Percentiles rank a stretch among this genome's conserved stretches.
Evolutionary conservation across 495 filamentous ascomycete genomes (phyloP).

Genomic region (Parathielavia appendiculata): DNA sequence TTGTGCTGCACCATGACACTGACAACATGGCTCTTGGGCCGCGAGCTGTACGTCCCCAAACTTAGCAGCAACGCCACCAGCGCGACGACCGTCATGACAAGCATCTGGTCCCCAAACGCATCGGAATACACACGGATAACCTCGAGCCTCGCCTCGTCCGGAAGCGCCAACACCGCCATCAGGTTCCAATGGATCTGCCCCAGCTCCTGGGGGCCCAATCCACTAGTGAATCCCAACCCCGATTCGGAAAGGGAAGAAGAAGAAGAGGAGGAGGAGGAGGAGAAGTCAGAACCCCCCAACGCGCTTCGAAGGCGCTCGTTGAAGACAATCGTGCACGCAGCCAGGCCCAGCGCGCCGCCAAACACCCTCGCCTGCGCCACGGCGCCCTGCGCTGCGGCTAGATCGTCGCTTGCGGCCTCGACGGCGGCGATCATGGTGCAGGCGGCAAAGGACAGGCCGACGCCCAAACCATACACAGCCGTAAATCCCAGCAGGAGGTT

Average conservation of each 20-base stretch:
- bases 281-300: conserved; percentile 13
- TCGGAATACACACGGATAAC: conserved; percentile 22
- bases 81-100: conserved; percentile 27
- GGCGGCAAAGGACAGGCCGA: conserved; percentile 47
- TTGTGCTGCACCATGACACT: conserved; percentile 27
- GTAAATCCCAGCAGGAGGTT: conserved; percentile 48
- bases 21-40: conserved; percentile 19
- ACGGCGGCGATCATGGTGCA: conserved; percentile 49
- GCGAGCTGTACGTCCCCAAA: conserved; percentile 19
- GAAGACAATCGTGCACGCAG: conserved; percentile 43
- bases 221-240: too few relatives aligned
- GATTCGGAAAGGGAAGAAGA: too few relatives aligned
- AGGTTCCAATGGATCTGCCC: conserved; percentile 22
- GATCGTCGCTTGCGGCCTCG: conserved; percentile 41
- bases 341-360: conserved; percentile 53
- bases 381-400: conserved; percentile 51
- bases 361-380: conserved; percentile 54
- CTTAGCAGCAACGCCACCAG: conserved; percentile 29
- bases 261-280: too few relatives aligned
- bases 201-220: conserved; percentile 16
- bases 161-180: conserved; percentile 12
- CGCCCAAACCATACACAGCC: conserved; percentile 51
- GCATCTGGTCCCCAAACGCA: conserved; percentile 26
- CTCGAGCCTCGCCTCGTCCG: neutral
- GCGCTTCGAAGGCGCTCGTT: conserved; percentile 27